Evolutionary conservation across 352 stramenopile genomes (phyloP), one percentile per base, ranked within the genome.

Genomic region (Globisporangium spinosum): DNA sequence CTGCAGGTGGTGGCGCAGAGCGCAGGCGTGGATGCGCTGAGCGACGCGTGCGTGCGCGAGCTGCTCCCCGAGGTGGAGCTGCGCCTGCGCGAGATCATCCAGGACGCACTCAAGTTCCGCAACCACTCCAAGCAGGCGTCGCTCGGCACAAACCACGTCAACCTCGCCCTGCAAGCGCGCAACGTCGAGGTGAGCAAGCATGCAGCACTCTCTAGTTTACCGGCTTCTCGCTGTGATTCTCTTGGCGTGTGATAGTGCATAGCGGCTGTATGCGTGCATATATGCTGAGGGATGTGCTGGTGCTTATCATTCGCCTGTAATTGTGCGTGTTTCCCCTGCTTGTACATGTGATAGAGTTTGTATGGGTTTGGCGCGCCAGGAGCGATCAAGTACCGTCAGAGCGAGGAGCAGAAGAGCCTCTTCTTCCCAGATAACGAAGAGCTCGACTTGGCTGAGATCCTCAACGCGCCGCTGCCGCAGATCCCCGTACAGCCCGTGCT

Each of bases 101-200:
- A 95, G 76, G 85, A 95, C 61, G 85, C 87, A 64, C 82, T 94
- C 63, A 94, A 95, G 77, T 95, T 94, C 67, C 81, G 89, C 65
- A 74, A 71, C 34, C 87, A 95, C 72, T 82, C 84, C 34, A 87
- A 86, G 64, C 78, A 82, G 23, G 59, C 77, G 15, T 70, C 79
- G 69, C 72, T 95, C 66, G 76, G 83, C 60, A 78, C 85, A 22
- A 63, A 73, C 20, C 81, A 95, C 72, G 77, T 94, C 29, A 94
- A 95, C 72, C 84, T 91, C 67, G 87, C 87, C 47, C 78, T 95
- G 13, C 77, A 85, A 49, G 70, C 83, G 58, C 83, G 86, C 56
- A 87, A 93, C 62, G 60, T 91, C 54, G 87, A 95, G 85, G 78
- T 81, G n/a, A 49, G 29, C 29, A 32, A 32, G 29, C 29, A 32